A percentile compares a stretch with the other conserved stretches of the same genome.
Evolutionary conservation across 192 early-diverging fungal genomes (phyloP).

Genomic region (Coemansia sp.): DNA sequence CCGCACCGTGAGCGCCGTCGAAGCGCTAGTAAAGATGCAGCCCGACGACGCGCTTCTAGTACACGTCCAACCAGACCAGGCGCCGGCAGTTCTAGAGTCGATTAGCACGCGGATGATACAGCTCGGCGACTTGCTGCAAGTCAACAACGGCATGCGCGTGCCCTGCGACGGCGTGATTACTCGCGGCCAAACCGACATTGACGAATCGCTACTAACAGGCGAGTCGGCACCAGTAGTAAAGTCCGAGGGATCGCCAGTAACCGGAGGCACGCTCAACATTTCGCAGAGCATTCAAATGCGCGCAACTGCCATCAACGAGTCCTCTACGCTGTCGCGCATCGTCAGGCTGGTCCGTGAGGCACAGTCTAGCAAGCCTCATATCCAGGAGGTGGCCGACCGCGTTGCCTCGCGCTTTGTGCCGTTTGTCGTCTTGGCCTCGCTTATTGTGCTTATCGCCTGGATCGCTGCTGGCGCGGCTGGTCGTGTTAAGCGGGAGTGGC

Average conservation of each 20-base stretch:
- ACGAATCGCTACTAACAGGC: constrained; percentile 95
- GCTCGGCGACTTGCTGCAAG: constrained; percentile 52
- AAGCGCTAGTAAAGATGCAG: constrained; percentile 71
- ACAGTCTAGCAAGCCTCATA: constrained; percentile 91
- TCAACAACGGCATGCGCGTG: constrained; percentile 69
- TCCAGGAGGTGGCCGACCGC: constrained; percentile 88
- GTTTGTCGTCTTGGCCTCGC: constrained; percentile 71
- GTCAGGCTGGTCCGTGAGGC: constrained; percentile 92
- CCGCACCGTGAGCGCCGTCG: constrained; percentile 74
- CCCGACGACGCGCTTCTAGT: constrained; percentile 51
- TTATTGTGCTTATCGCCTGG: constrained; percentile 84
- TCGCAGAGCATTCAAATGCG: constrained; percentile 78
- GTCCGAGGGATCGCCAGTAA: constrained; percentile 65
- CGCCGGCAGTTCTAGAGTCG: constrained; percentile 8
- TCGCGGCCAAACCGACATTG: constrained; percentile 59
- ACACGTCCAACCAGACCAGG: not conserved
- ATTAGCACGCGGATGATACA: constrained; percentile 47
- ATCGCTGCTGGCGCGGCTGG: constrained; percentile 51
- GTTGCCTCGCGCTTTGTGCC: constrained; percentile 95
- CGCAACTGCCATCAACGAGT: constrained; percentile 82
- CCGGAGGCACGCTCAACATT: constrained; percentile 94
- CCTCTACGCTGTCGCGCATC: constrained; percentile 89
- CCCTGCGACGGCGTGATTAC: constrained; percentile 57
- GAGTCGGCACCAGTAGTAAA: constrained; percentile 89
- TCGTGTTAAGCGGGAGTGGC: constrained; percentile 27